Evolutionary conservation across 2,329 filamentous ascomycete genomes (phyloP), one percentile per base, ranked within the genome.

Genomic region (Verticillium dahliae): DNA sequence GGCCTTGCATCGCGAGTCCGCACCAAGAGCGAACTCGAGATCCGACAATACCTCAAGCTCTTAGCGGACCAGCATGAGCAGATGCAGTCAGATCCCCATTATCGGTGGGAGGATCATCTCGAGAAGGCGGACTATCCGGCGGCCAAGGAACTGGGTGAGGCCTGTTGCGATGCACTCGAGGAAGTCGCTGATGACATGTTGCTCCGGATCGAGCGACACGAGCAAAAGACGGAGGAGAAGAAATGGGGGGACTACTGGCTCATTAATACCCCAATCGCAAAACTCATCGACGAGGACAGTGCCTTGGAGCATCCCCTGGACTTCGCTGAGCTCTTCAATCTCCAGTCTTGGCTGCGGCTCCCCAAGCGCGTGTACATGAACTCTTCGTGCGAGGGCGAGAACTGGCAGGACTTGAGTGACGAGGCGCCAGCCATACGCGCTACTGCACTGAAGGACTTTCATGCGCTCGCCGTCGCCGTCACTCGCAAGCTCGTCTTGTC

Each of bases 361-460:
- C 88, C 90, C 0, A 79, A 83, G 56, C 78, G 79, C 1, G 68
- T 93, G 1, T 95, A 94, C 71, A 94, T 96, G 91, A 94, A 93
- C 63, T 81, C 81, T 13, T 72, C 78, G 2, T 77, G 83, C 52
- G 75, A 80, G 13, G 84, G 86, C 60, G 81, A 85, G 61, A 92
- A 91, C 70, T 96, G 90, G 91, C 78, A 76, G 38, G 79, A 78
- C 45, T 68, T 90, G 7, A 80, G 82, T 22, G 80, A 82, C n/a
- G 80, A 84, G 61, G 78, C 78, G 3, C 92, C 92, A 0, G 85
- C 89, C 0, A 84, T 97, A 27, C 87, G 89, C 66, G 84, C 87
- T 6, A 92, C 90, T 1, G 87, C 90, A 0, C 81, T 96, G n/a
- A 81, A 85, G 5, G 91, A 95, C 67, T 88, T 97, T 55, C 82